A percentile compares a stretch with the other conserved stretches of the same genome.
Conservation (phyloP, 495 filamentous ascomycete genomes). For the Xylaria castorea region DNA sequence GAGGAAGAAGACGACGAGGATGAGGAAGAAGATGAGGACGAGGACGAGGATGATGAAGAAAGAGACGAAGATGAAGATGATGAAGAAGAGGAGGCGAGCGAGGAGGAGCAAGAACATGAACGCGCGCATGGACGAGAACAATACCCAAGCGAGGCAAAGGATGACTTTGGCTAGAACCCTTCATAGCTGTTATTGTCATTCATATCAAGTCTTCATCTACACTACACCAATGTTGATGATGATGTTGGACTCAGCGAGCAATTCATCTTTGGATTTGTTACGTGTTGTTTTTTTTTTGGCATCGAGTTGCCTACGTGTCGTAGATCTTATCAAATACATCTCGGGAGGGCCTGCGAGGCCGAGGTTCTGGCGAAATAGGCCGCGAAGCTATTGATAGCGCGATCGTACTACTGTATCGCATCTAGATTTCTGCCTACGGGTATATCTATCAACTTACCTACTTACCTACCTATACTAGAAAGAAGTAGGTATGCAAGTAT, state of each 20-base stretch:
- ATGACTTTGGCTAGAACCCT: slow-evolving; percentile 29
- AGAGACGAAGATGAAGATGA: neutral
- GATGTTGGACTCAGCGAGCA: neutral
- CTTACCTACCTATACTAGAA: neutral
- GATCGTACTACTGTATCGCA: neutral
- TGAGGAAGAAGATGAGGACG: neutral
- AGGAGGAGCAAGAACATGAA: neutral
- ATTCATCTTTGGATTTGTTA: neutral
- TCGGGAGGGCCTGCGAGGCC: neutral
- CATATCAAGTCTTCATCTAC: neutral
- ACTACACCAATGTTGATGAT: neutral
- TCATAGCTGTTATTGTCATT: neutral
- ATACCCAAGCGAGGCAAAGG: slow-evolving; percentile 21
- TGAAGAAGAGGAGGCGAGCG: neutral
- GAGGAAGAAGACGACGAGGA: slow-evolving; percentile 23
- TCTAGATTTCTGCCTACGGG: too few relatives aligned
- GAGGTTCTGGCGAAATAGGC: neutral
- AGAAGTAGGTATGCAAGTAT: neutral
- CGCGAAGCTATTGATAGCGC: neutral
- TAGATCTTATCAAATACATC: neutral
- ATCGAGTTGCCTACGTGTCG: neutral
- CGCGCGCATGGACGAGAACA: neutral
- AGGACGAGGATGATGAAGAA: neutral
- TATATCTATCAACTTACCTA: neutral
- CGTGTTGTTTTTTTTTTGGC: neutral